Evolutionary conservation across 2,329 filamentous ascomycete species (phyloP).

Genomic region (Aspergillus nomiae): DNA sequence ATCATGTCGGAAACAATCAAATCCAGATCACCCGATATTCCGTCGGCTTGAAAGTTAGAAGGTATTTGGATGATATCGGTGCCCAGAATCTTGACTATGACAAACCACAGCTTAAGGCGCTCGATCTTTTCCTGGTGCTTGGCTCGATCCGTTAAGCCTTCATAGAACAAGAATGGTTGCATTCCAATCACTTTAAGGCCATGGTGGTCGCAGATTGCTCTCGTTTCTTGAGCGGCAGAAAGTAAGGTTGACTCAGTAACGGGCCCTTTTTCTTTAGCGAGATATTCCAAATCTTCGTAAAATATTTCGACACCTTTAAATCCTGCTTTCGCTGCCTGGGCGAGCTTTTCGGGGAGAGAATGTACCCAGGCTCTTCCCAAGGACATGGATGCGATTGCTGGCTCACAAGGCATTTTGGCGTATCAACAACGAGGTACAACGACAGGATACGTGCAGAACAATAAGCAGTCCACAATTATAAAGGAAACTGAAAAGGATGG

Average conservation of each 20-base stretch:
- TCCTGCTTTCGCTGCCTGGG: slow-evolving; percentile 64
- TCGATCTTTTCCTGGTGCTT: slow-evolving; percentile 60
- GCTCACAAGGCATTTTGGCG: slow-evolving; percentile 21
- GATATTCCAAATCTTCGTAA: slow-evolving; percentile 73
- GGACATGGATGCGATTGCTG: slow-evolving; percentile 73
- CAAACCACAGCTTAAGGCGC: slow-evolving; percentile 66
- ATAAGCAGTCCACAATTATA: neutral
- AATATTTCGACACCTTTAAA: slow-evolving; percentile 75
- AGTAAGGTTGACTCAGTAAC: slow-evolving; percentile 52
- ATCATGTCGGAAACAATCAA: slow-evolving; percentile 44
- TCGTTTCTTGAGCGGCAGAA: slow-evolving; percentile 60
- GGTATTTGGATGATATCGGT: slow-evolving; percentile 75
- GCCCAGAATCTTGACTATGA: slow-evolving; percentile 62
- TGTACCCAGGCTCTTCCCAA: slow-evolving; percentile 72
- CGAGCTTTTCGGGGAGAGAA: slow-evolving; percentile 64
- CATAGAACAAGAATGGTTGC: slow-evolving; percentile 77
- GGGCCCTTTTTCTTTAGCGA: slow-evolving; percentile 52
- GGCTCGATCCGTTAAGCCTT: slow-evolving; percentile 65
- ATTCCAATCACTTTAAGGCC: slow-evolving; percentile 51
- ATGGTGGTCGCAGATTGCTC: slow-evolving; percentile 43
- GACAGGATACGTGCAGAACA: neutral
- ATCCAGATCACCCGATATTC: slow-evolving; percentile 52
- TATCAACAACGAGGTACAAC: neutral
- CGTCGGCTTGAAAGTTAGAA: slow-evolving; percentile 61
- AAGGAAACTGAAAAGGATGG: too few species aligned